A percentile compares a stretch with the other conserved stretches of the same genome.
These are phyloP conservation scores for carrot (Daucus carota) DNA, from an alignment of 129 eudicot genomes.

Conservation along the genomic window DH1_v3.0 NC_030382.2:45870001-45870500, in stretches of 20 bases:
- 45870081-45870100: constrained; percentile 4
- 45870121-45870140: too few relatives aligned
- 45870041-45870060: constrained; percentile 8
- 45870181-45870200: background rate
- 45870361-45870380: too few relatives aligned
- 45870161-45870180: background rate
- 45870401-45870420: background rate
- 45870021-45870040: constrained; percentile 11
- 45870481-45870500: background rate
- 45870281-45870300: background rate
- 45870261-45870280: too few relatives aligned
- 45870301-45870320: background rate
- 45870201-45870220: background rate
- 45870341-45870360: too few relatives aligned
- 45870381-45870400: background rate
- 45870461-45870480: constrained; percentile 1
- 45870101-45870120: background rate
- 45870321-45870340: background rate
- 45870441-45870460: constrained; percentile 2
- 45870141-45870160: background rate
- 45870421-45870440: constrained; percentile 9
- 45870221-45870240: background rate
- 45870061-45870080: constrained; percentile 7
- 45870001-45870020: background rate
- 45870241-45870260: background rate